These are phyloP conservation scores for Saccharomycopsis fibuligera DNA, from an alignment of 805 yeast species.

Conservation along the genomic window DNA sequence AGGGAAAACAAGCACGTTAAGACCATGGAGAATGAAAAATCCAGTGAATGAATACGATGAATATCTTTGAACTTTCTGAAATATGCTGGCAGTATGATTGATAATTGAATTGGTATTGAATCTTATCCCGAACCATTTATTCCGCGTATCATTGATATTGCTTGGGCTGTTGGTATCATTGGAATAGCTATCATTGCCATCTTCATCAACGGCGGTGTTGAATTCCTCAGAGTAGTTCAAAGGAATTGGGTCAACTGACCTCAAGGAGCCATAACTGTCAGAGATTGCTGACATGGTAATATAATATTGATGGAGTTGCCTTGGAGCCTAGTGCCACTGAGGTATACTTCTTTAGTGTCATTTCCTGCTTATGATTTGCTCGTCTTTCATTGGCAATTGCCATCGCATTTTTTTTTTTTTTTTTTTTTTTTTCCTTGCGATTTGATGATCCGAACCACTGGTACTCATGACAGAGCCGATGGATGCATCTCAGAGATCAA, in stretches of 20 bases:
- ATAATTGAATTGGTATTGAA: background rate
- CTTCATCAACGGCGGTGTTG: too few species aligned
- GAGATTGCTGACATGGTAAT: background rate
- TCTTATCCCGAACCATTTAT: slow-evolving; percentile 1
- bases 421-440: too few species aligned
- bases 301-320: background rate
- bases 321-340: background rate
- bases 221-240: too few species aligned
- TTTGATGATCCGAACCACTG: too few species aligned
- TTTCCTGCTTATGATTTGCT: background rate
- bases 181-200: background rate
- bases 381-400: too few species aligned
- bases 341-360: background rate
- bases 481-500: too few species aligned
- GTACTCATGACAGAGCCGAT: too few species aligned
- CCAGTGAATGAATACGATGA: slow-evolving; percentile 51
- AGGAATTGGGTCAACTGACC: slow-evolving; percentile 2
- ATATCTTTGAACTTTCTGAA: slow-evolving; percentile 43
- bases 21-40: slow-evolving; percentile 52
- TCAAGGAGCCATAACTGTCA: background rate
- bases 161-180: background rate
- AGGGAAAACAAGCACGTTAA: slow-evolving; percentile 52
- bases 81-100: slow-evolving; percentile 5
- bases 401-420: too few species aligned
- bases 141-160: background rate